Evolutionary conservation across 1,284 basidiomycete species (phyloP), one percentile per base, ranked within the genome.

Genomic region (Cryptococcus amylolentus): DNA sequence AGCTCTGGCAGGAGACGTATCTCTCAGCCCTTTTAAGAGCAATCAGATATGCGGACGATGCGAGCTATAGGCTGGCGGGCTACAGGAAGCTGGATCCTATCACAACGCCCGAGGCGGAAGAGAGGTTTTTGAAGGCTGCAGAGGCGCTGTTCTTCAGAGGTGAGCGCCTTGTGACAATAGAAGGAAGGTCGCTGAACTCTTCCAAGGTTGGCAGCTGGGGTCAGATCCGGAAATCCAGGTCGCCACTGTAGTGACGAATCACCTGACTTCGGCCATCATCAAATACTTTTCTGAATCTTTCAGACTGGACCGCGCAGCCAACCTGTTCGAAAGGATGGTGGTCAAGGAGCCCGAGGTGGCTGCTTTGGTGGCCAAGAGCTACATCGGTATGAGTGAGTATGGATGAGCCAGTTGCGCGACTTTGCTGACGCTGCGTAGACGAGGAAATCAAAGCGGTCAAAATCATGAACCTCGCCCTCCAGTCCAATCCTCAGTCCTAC

Each of bases 211-310:
- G 96, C 94, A 97, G 75, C 88, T 98, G 1, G 95, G 95, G 3
- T 97, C 93, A 0, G 95, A 98, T 66, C 95, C 95, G 0, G 96
- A 98, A 77, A 94, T 98, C 38, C 96, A 98, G 74, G 95, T 98
- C 20, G 95, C 95, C 0, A 97, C 94, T 0, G 84, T 94, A n/a
- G 91, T 97, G 5, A 93, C 91, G 39, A 98, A 98, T 74, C 95
- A 98, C 73, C 83, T 98, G 13, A 95, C 93, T 0, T 88, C 91
- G 4, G 95, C 89, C 0, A 85, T 98, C 66, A 84, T 98, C 81
- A 98, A 98, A 75, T 98, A 98, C 78, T 98, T 98, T 72, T 90
- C 93, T 12, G 90, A 95, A 68, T 87, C 89, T 56, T 91, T 88
- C 53, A 82, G 95, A 51, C 92, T 83, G 65, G 88, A 94, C 55